Conservation (phyloP, 805 yeast species). For the Torulaspora delbrueckii region DNA sequence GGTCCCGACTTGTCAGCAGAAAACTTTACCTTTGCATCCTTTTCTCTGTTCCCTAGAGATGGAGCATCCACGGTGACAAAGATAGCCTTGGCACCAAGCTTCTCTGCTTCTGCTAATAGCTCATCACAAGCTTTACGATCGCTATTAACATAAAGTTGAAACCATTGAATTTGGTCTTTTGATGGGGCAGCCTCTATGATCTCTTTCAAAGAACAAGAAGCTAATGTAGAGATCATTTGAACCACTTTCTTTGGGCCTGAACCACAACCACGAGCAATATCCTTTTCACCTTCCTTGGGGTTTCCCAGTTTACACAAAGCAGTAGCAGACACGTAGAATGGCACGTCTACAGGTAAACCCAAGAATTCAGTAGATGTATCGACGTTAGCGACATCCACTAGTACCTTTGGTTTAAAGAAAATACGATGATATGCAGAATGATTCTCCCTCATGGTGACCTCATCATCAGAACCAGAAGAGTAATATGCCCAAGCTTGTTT, state of each 20-base stretch:
- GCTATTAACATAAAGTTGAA: conserved; percentile 77
- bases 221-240: conserved; percentile 91
- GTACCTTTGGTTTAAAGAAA: conserved; percentile 77
- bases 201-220: conserved; percentile 85
- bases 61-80: conserved; percentile 94
- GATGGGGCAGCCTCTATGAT: conserved; percentile 64
- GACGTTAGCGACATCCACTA: conserved; percentile 74
- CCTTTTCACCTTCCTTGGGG: conserved; percentile 79
- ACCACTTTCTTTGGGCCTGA: conserved; percentile 51
- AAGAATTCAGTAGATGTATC: conserved; percentile 69
- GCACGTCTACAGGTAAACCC: conserved; percentile 64
- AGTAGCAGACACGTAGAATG: conserved; percentile 88
- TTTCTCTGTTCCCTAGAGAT: conserved; percentile 84
- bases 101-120: conserved; percentile 66
- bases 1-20: conserved; percentile 37
- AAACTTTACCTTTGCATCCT: conserved; percentile 68
- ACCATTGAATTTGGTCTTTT: conserved; percentile 73
- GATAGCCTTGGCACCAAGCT: conserved; percentile 70
- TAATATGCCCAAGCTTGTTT: conserved; percentile 89
- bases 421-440: conserved; percentile 84
- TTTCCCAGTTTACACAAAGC: conserved; percentile 91
- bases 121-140: conserved; percentile 61
- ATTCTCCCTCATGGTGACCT: conserved; percentile 82
- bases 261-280: conserved; percentile 78
- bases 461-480: conserved; percentile 90